Base-by-base conservation (phyloP, 1,139 yeast species). In the Scheffersomyces cryptocercus region DNA sequence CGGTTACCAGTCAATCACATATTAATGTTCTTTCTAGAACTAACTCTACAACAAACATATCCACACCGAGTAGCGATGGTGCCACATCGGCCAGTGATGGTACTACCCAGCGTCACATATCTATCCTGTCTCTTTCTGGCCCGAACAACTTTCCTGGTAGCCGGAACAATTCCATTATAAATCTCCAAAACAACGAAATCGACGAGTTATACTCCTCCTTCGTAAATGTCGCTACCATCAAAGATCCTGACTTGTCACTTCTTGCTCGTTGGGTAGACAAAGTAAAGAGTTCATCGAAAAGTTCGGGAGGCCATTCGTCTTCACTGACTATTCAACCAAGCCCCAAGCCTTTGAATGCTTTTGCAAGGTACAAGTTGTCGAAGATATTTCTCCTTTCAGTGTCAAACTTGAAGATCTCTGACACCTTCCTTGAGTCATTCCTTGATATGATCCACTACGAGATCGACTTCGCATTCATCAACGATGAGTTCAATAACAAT, bases 191-290 rank as follows among this genome's bases (percentile, higher is more conserved):
- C 46, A 63, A 54, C 35, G 83, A 77, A 48, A 75, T 78, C 29
- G 90, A 85, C 59, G 90, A 84, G 52, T 64, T 85, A 13, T 85
- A 83, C 59, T 68, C 82, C 15, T 85, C 85, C 60, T 84, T 85
- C 54, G 77, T 85, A 46, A 78, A 79, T 50, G 77, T 85, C 14
- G 85, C 78, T 10, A 73, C 78, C 12, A 65, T 71, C 10, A 72
- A 73, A 46, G 77, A 70, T 37, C 70, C 73, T 1, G 78, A 73
- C 44, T 54, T 77, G 31, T 67, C 77, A 51, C 65, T 68, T 48
- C 53, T 78, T 56, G 71, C 59, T 44, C 74, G 84, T 47, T 82
- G 75, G 73, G 66, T 67, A 52, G 82, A 70, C 53, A 82, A 68
- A 59, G 73, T 68, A 47, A 71, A 62, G 43, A 61, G 64, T 32